A percentile compares a stretch with the other conserved stretches of the same genome.
phyloP scores from a whole-genome alignment of 2,329 filamentous ascomycete species.

The Pyrenophora graminea region DNA sequence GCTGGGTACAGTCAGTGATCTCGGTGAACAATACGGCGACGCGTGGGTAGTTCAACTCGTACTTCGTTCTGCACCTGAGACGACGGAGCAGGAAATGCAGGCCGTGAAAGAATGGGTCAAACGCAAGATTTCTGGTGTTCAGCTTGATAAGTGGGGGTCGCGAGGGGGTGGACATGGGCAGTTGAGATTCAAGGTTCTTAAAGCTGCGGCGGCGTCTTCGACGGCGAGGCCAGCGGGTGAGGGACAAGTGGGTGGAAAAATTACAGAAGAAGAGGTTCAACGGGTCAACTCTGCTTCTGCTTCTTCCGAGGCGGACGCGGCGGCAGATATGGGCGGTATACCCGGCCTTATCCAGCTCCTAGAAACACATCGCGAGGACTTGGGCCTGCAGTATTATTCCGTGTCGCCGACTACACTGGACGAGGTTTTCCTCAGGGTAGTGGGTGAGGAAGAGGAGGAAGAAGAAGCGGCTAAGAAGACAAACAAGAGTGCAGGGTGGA shows the following conservation, averaged over 20 bases:
- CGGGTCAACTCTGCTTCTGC: constrained; percentile 23
- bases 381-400: constrained; percentile 84
- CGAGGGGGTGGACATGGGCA: constrained; percentile 79
- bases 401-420: constrained; percentile 86
- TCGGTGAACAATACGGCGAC: constrained; percentile 77
- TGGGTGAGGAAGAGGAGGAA: constrained; percentile 70
- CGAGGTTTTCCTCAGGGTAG: constrained; percentile 86
- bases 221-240: constrained; percentile 36
- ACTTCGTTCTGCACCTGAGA: constrained; percentile 73
- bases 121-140: constrained; percentile 64
- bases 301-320: background rate
- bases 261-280: constrained; percentile 21
- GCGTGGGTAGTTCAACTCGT: constrained; percentile 82
- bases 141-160: constrained; percentile 62
- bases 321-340: constrained; percentile 54
- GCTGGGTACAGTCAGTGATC: constrained; percentile 72
- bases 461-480: constrained; percentile 20
- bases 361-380: constrained; percentile 68
- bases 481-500: constrained; percentile 1
- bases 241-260: constrained; percentile 13
- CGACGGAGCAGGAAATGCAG: constrained; percentile 68
- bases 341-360: constrained; percentile 72
- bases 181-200: constrained; percentile 78
- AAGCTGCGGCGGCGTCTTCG: constrained; percentile 40
- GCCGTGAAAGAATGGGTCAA: constrained; percentile 69